Conservation (phyloP, 164 flowering plant genomes). For the Annona cherimola region DNA sequence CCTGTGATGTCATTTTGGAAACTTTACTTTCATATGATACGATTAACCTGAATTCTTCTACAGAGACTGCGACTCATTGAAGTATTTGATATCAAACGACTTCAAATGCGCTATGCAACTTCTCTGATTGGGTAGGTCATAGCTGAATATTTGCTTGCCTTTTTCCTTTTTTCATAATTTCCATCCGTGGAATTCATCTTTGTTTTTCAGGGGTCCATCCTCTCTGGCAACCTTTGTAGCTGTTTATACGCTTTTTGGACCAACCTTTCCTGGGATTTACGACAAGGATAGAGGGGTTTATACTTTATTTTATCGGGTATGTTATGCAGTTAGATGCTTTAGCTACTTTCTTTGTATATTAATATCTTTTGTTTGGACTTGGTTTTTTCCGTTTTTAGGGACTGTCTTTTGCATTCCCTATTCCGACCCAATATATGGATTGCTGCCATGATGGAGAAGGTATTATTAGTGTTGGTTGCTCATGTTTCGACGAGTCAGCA, state of each 20-base stretch:
- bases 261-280: conserved; percentile 89
- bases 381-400: conserved; percentile 40
- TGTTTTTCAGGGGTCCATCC: conserved; percentile 71
- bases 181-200: background rate
- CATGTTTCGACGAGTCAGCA: background rate
- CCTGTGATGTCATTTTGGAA: background rate
- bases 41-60: conserved; percentile 1
- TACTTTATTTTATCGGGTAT: conserved; percentile 83
- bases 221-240: conserved; percentile 93
- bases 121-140: conserved; percentile 79
- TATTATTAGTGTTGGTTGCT: conserved; percentile 18
- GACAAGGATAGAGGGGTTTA: conserved; percentile 93
- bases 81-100: conserved; percentile 85
- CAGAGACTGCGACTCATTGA: conserved; percentile 95
- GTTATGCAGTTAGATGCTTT: conserved; percentile 8
- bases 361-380: background rate
- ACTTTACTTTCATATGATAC: too few relatives aligned
- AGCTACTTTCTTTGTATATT: background rate
- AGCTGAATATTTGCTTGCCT: conserved; percentile 3
- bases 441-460: conserved; percentile 89
- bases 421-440: conserved; percentile 77
- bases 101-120: conserved; percentile 92
- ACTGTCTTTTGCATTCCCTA: conserved; percentile 90
- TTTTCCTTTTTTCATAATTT: background rate
- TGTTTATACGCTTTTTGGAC: conserved; percentile 94